These are phyloP conservation scores for Hymenoscyphus albidus DNA, from an alignment of 2,329 filamentous ascomycete genomes.

Conservation along the genomic window DNA sequence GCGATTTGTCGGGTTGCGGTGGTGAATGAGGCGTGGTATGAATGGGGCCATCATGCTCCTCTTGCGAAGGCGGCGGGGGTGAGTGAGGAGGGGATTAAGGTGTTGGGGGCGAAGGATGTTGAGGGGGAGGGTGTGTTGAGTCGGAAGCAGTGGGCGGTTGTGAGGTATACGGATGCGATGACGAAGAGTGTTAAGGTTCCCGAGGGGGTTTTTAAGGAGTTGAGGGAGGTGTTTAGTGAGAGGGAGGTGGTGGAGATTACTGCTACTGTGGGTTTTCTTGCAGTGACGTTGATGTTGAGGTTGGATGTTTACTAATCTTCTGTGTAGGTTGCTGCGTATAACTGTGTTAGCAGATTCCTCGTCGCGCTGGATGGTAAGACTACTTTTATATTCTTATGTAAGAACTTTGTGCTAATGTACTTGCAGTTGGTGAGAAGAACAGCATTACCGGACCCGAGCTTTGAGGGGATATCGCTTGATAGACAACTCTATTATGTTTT, in stretches of 20 bases:
- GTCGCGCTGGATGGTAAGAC: constrained; percentile 72
- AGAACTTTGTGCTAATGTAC: constrained; percentile 9
- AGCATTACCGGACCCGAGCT: constrained; percentile 19
- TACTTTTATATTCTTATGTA: background rate
- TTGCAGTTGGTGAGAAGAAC: constrained; percentile 33
- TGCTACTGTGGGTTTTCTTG: constrained; percentile 47
- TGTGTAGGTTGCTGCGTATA: constrained; percentile 64
- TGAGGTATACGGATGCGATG: constrained; percentile 80
- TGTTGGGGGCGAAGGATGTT: constrained; percentile 30
- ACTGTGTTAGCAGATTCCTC: constrained; percentile 79
- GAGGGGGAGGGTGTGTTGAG: constrained; percentile 42
- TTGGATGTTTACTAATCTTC: constrained; percentile 6
- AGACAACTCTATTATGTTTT: background rate
- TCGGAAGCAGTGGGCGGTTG: constrained; percentile 61
- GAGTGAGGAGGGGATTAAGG: constrained; percentile 29
- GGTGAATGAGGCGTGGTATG: constrained; percentile 78
- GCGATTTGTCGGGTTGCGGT: constrained; percentile 78
- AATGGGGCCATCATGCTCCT: constrained; percentile 77
- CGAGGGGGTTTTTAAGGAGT: constrained; percentile 61
- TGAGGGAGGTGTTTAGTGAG: constrained; percentile 62
- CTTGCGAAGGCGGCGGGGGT: constrained; percentile 38
- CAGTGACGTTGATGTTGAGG: background rate
- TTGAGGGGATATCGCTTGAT: background rate
- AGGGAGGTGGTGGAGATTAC: constrained; percentile 78
- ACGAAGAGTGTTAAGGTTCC: constrained; percentile 67